Evolutionary conservation across 768 basidiomycete genomes (phyloP).

Genomic region (Phylloporus scabripes): DNA sequence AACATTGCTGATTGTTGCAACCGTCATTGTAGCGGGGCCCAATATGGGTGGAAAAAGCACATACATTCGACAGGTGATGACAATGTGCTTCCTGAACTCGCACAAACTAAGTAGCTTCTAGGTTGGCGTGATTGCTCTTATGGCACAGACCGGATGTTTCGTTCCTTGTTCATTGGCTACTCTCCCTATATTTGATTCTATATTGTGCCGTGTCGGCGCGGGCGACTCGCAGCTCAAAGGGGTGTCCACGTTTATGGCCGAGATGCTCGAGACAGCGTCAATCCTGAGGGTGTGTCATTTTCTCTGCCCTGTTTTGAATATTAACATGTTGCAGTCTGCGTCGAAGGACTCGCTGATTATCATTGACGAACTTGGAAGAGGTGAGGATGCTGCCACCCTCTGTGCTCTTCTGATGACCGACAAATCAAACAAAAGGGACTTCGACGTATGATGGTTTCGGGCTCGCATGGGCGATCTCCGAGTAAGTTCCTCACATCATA

Average conservation of each 20-base stretch:
- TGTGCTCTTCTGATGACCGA: background rate
- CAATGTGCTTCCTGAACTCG: background rate
- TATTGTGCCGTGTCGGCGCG: slow-evolving; percentile 88
- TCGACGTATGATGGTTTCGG: slow-evolving; percentile 98
- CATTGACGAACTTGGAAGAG: slow-evolving; percentile 94
- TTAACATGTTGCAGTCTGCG: slow-evolving; percentile 56
- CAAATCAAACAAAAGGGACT: slow-evolving; percentile 51
- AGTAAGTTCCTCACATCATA: slow-evolving; percentile 45
- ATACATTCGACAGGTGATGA: slow-evolving; percentile 81
- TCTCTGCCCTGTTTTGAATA: background rate
- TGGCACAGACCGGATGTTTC: slow-evolving; percentile 94
- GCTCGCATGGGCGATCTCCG: slow-evolving; percentile 97
- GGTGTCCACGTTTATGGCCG: slow-evolving; percentile 98
- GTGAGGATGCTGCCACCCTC: slow-evolving; percentile 31
- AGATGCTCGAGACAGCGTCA: slow-evolving; percentile 95
- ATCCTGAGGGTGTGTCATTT: slow-evolving; percentile 69
- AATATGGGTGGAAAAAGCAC: slow-evolving; percentile 99
- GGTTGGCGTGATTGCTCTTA: slow-evolving; percentile 92
- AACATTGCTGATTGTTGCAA: background rate
- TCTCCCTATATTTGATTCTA: slow-evolving; percentile 91
- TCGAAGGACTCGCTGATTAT: slow-evolving; percentile 89
- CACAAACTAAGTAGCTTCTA: slow-evolving; percentile 24
- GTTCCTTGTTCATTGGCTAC: slow-evolving; percentile 87
- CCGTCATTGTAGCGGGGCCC: slow-evolving; percentile 63
- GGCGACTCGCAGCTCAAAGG: slow-evolving; percentile 98